Conservation (phyloP, 2,329 filamentous ascomycete species). For the Emericellopsis cladophorae region DNA sequence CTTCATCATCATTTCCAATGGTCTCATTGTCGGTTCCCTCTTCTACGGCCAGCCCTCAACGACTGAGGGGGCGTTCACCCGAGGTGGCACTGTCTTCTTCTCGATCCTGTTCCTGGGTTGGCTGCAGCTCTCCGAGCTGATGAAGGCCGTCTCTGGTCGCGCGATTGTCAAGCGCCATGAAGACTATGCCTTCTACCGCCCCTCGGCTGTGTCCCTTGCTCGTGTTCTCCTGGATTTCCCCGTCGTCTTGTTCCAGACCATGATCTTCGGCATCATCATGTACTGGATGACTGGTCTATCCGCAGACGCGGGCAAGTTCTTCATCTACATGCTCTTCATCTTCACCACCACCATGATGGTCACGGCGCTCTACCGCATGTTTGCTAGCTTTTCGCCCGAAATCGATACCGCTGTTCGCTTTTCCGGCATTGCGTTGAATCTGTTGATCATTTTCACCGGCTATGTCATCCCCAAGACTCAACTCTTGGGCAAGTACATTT, state of each 20-base stretch:
- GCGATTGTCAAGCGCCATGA: slow-evolving; percentile 39
- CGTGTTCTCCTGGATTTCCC: slow-evolving; percentile 45
- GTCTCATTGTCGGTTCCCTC: slow-evolving; percentile 63
- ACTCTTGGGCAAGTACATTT: slow-evolving; percentile 46
- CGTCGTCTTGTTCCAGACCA: slow-evolving; percentile 45
- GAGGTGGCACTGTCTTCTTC: slow-evolving; percentile 34
- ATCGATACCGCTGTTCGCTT: slow-evolving; percentile 51
- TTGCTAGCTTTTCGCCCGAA: slow-evolving; percentile 43
- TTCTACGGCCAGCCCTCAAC: slow-evolving; percentile 55
- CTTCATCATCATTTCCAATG: slow-evolving; percentile 64
- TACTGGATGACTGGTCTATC: slow-evolving; percentile 69
- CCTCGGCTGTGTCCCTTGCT: slow-evolving; percentile 40
- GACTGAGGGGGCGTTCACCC: slow-evolving; percentile 50
- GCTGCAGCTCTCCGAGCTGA: slow-evolving; percentile 67
- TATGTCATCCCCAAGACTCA: slow-evolving; percentile 46
- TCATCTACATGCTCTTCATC: slow-evolving; percentile 50
- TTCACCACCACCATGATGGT: slow-evolving; percentile 42
- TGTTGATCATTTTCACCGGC: slow-evolving; percentile 54
- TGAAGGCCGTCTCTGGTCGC: slow-evolving; percentile 62
- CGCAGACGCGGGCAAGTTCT: slow-evolving; percentile 50
- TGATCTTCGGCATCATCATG: slow-evolving; percentile 56
- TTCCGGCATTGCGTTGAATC: slow-evolving; percentile 41
- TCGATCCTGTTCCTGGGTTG: slow-evolving; percentile 38
- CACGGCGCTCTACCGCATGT: slow-evolving; percentile 43
- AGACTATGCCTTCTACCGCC: slow-evolving; percentile 38